Conservation (phyloP, 2,329 filamentous ascomycete species). For the Fusarium dlaminii region DNA sequence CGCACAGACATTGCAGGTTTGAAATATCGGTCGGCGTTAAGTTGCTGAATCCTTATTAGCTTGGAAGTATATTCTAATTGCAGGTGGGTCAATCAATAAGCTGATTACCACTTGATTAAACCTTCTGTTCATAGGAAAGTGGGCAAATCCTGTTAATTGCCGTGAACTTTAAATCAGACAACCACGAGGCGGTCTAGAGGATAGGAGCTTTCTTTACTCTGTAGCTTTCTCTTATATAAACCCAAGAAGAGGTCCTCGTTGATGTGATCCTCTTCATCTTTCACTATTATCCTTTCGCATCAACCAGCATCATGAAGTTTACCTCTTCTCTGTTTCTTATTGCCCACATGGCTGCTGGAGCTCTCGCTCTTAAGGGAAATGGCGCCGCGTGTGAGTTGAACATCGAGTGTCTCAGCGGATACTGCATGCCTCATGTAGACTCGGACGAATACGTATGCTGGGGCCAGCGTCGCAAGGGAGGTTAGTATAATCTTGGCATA, state of each 20-base stretch:
- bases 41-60: not conserved
- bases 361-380: not conserved
- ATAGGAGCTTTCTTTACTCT: not conserved
- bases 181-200: not conserved
- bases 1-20: not conserved
- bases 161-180: not conserved
- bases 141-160: not conserved
- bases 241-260: accelerated
- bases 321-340: not conserved
- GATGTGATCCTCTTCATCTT: accelerated
- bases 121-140: not conserved
- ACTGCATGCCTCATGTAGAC: not conserved
- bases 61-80: not conserved
- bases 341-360: not conserved
- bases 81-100: not conserved
- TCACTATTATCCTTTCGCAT: not conserved
- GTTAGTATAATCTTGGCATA: not conserved
- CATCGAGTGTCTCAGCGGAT: not conserved
- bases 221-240: not conserved
- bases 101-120: not conserved
- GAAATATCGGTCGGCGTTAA: not conserved
- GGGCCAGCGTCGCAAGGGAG: not conserved
- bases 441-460: not conserved
- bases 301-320: not conserved
- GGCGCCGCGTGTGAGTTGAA: not conserved